Percentiles rank a stretch among this genome's conserved stretches.
Conservation (phyloP, 2,329 filamentous ascomycete species). For the Sordariomycetes sp. region DNA sequence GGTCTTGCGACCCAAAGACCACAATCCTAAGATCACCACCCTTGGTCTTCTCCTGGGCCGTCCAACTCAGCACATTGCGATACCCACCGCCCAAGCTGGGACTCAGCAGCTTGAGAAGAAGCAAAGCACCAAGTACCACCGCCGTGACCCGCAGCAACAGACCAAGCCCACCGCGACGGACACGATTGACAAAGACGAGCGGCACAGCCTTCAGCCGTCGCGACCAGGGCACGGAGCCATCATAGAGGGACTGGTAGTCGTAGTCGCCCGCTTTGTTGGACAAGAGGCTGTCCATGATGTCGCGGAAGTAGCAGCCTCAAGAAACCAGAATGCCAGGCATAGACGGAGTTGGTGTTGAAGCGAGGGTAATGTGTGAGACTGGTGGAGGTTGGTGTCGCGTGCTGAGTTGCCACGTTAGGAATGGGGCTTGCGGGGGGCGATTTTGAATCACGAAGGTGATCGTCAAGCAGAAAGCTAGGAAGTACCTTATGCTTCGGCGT, state of each 20-base stretch:
- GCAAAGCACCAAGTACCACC: slow-evolving; percentile 14
- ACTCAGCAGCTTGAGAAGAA: slow-evolving; percentile 16
- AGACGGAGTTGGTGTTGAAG: too few relatives aligned
- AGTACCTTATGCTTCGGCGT: too few relatives aligned
- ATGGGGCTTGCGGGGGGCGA: too few relatives aligned
- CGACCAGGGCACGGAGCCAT: neutral
- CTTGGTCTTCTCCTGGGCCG: slow-evolving; percentile 6
- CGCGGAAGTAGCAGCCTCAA: too few relatives aligned
- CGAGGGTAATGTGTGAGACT: too few relatives aligned
- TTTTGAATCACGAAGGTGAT: too few relatives aligned
- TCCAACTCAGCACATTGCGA: slow-evolving; percentile 12
- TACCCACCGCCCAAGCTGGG: slow-evolving; percentile 12
- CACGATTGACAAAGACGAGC: slow-evolving; percentile 29
- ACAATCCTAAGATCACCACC: slow-evolving; percentile 35
- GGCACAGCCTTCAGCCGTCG: slow-evolving; percentile 16
- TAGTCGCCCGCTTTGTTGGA: neutral
- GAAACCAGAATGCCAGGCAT: too few relatives aligned
- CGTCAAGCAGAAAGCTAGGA: too few relatives aligned
- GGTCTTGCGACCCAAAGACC: slow-evolving; percentile 39
- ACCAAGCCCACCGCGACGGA: slow-evolving; percentile 25
- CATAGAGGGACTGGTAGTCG: neutral
- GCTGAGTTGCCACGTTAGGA: too few relatives aligned
- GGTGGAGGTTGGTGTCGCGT: too few relatives aligned
- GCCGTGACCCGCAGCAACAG: slow-evolving; percentile 16
- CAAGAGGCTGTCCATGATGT: neutral